phyloP scores from a whole-genome alignment of 768 basidiomycete species.

The Cystobasidium ongulense region DNA sequence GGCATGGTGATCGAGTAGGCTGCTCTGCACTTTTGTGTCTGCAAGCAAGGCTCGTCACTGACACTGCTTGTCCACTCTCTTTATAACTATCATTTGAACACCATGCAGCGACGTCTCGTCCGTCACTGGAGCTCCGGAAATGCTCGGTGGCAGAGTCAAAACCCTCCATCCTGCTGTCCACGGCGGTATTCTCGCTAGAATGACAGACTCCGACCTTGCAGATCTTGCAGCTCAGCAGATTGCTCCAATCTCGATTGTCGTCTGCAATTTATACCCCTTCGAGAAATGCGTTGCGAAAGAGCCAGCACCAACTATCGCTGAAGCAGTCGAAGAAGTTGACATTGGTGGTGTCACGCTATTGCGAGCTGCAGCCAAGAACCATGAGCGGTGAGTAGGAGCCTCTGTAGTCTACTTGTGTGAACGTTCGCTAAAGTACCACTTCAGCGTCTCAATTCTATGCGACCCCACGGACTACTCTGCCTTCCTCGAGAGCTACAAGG shows the following conservation, averaged over 20 bases:
- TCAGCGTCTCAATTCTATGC: slow-evolving; percentile 51
- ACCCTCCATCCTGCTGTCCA: slow-evolving; percentile 97
- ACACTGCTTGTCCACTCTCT: neutral
- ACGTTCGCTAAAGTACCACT: neutral
- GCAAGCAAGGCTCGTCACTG: slow-evolving; percentile 10
- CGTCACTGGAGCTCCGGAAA: slow-evolving; percentile 95
- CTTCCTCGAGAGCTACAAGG: slow-evolving; percentile 69
- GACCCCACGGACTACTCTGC: slow-evolving; percentile 77
- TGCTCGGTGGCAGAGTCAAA: slow-evolving; percentile 96
- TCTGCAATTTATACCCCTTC: slow-evolving; percentile 99
- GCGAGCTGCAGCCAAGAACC: slow-evolving; percentile 96
- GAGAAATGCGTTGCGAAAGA: slow-evolving; percentile 72
- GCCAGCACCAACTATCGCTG: slow-evolving; percentile 77
- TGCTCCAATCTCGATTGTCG: slow-evolving; percentile 88
- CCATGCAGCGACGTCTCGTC: slow-evolving; percentile 92
- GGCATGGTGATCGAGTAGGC: slow-evolving; percentile 83
- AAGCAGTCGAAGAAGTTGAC: slow-evolving; percentile 95
- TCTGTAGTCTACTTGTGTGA: neutral
- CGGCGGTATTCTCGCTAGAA: slow-evolving; percentile 90
- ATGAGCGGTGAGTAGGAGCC: slow-evolving; percentile 54
- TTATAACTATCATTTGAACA: neutral
- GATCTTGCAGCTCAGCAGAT: slow-evolving; percentile 78
- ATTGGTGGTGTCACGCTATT: slow-evolving; percentile 97
- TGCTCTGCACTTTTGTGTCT: neutral
- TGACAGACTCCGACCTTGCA: slow-evolving; percentile 77